Percentiles rank a stretch among this genome's conserved stretches.
These are phyloP conservation scores for Russula sp. DNA, from an alignment of 768 basidiomycete species.

Conservation along the genomic window DNA sequence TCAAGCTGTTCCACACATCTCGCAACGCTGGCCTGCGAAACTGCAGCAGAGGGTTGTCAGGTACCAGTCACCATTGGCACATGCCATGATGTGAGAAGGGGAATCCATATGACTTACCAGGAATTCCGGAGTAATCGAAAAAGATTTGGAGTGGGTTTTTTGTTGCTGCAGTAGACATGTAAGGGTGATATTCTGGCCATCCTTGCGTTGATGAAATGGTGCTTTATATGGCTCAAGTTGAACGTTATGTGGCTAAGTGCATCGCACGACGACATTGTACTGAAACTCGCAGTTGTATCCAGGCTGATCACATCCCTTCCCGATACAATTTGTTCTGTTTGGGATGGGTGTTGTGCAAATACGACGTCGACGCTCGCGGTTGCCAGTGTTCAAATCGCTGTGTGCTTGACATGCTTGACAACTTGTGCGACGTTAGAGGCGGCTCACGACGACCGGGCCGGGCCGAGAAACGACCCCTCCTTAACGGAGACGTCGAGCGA, in stretches of 20 bases:
- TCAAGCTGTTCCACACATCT: too few relatives aligned
- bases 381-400: too few relatives aligned
- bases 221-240: neutral
- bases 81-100: neutral
- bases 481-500: neutral
- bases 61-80: neutral
- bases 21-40: too few relatives aligned
- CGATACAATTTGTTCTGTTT: too few relatives aligned
- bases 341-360: too few relatives aligned
- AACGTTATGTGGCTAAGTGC: neutral
- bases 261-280: neutral
- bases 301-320: too few relatives aligned
- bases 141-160: neutral
- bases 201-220: neutral
- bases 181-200: neutral
- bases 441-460: too few relatives aligned
- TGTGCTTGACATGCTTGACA: too few relatives aligned
- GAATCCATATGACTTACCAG: neutral
- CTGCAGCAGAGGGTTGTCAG: neutral
- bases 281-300: too few relatives aligned
- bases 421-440: too few relatives aligned
- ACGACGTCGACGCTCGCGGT: too few relatives aligned
- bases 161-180: neutral
- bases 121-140: neutral
- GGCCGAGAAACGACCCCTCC: too few relatives aligned